phyloP scores from a whole-genome alignment of 805 yeast genomes.

The Cyberlindnera saturnus region DNA sequence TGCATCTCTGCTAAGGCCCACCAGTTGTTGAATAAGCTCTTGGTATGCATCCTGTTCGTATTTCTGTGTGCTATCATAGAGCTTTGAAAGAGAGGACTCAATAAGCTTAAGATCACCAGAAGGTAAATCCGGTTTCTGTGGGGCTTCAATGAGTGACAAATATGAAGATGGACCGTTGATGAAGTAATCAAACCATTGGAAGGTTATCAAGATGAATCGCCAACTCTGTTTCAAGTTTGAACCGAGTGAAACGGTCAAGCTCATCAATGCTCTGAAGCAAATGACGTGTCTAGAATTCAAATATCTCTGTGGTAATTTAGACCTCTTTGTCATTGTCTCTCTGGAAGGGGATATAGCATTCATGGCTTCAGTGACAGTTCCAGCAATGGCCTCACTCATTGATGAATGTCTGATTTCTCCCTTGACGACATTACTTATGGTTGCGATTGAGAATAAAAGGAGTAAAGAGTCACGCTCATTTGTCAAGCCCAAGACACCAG shows the following conservation, averaged over 20 bases:
- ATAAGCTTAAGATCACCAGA: conserved; percentile 45
- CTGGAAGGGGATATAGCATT: conserved; percentile 9
- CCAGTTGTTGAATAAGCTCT: conserved; percentile 41
- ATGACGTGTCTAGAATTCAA: conserved; percentile 65
- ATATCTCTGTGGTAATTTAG: conserved; percentile 31
- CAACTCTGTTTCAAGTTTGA: conserved; percentile 63
- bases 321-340: conserved; percentile 4
- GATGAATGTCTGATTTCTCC: conserved; percentile 30
- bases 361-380: conserved; percentile 26
- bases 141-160: conserved; percentile 32
- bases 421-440: conserved; percentile 35
- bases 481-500: conserved; percentile 63
- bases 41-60: conserved; percentile 47
- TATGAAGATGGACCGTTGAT: conserved; percentile 52
- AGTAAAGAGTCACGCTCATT: conserved; percentile 54
- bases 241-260: conserved; percentile 79
- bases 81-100: conserved; percentile 49
- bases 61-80: conserved; percentile 55
- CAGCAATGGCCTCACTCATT: conserved; percentile 47
- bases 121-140: conserved; percentile 36
- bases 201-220: conserved; percentile 52
- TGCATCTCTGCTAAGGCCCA: conserved; percentile 33
- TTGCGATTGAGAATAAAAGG: conserved; percentile 37
- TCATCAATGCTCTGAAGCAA: conserved; percentile 72
- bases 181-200: conserved; percentile 76